A percentile compares a stretch with the other conserved stretches of the same genome.
Evolutionary conservation across 2,329 filamentous ascomycete species (phyloP).

Genomic region (Alternaria consortialis): DNA sequence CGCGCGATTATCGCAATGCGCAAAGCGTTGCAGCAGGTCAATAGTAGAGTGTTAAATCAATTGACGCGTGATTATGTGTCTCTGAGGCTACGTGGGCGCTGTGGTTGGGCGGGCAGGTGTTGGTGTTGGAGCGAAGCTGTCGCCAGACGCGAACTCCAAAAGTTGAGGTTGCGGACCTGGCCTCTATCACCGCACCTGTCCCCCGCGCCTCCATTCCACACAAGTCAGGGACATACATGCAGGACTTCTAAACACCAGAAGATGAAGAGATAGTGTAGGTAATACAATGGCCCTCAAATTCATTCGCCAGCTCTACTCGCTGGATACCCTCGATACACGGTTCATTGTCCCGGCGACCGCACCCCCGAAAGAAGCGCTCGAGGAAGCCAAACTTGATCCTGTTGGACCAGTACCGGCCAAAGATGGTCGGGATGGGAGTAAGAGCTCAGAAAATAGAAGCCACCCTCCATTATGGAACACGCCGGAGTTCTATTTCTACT

Average conservation of each 20-base stretch:
- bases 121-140: constrained; percentile 40
- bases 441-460: constrained; percentile 51
- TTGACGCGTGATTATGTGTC: constrained; percentile 39
- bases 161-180: constrained; percentile 32
- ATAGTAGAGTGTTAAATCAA: constrained; percentile 2
- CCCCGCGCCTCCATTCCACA: constrained; percentile 24
- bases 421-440: constrained; percentile 35
- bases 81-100: constrained; percentile 9
- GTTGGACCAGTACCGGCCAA: constrained; percentile 38
- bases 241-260: constrained; percentile 5
- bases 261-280: constrained; percentile 35
- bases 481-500: constrained; percentile 85
- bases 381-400: constrained; percentile 46
- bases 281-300: constrained; percentile 54
- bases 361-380: constrained; percentile 60
- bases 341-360: constrained; percentile 76
- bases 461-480: constrained; percentile 83
- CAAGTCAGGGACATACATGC: constrained; percentile 5
- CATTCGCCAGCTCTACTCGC: constrained; percentile 66
- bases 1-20: constrained; percentile 24
- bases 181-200: constrained; percentile 27
- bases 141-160: constrained; percentile 39
- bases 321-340: constrained; percentile 74
- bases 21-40: constrained; percentile 11
- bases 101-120: constrained; percentile 30